Conservation (phyloP, 1,139 yeast species). For the Lodderomyces orthopsilosis region DNA sequence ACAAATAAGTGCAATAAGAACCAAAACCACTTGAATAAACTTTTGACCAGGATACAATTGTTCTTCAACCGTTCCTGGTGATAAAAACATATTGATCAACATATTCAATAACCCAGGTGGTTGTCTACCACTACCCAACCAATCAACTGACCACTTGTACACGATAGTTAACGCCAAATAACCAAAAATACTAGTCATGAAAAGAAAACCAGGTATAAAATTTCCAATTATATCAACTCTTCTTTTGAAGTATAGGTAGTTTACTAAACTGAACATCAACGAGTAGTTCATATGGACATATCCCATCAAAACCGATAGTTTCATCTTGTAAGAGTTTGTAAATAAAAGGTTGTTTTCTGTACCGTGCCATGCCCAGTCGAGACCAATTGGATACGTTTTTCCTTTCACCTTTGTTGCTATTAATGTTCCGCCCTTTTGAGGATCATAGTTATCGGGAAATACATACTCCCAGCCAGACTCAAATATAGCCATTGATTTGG, state of each 20-base stretch:
- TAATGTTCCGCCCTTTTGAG: constrained; percentile 51
- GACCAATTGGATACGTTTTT: constrained; percentile 70
- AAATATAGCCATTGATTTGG: constrained; percentile 84
- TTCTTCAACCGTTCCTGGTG: constrained; percentile 88
- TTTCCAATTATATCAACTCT: constrained; percentile 87
- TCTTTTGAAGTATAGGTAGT: constrained; percentile 70
- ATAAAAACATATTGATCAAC: constrained; percentile 92
- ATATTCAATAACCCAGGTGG: constrained; percentile 94
- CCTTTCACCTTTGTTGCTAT: constrained; percentile 59
- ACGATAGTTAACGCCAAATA: constrained; percentile 79
- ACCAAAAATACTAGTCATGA: constrained; percentile 96
- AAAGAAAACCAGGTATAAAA: constrained; percentile 87
- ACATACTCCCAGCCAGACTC: constrained; percentile 87
- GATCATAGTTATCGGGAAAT: constrained; percentile 63
- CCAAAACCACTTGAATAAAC: constrained; percentile 68
- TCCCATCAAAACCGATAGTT: constrained; percentile 91
- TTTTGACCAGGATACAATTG: constrained; percentile 83
- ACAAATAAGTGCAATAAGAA: constrained; percentile 78
- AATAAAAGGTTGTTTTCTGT: constrained; percentile 87
- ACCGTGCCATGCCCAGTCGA: constrained; percentile 97
- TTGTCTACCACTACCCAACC: constrained; percentile 70
- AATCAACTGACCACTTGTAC: constrained; percentile 93
- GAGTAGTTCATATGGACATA: constrained; percentile 93
- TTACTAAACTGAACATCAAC: constrained; percentile 77
- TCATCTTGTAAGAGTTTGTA: constrained; percentile 95